Conservation (phyloP, 2,329 filamentous ascomycete genomes). For the Colletotrichum chrysophilum region DNA sequence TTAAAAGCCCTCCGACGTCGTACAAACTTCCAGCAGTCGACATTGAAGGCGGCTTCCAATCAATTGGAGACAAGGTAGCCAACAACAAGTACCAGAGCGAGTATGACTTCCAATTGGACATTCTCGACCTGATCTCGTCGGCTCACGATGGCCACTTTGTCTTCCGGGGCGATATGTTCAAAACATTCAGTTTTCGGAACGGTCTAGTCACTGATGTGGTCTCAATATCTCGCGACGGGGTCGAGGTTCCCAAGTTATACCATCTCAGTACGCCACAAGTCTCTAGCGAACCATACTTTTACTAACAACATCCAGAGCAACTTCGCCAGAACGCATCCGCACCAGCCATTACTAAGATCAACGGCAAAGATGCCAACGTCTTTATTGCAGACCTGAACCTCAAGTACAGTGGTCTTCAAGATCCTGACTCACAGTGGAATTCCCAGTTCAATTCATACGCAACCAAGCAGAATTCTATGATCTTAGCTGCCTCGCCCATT, state of each 20-base stretch:
- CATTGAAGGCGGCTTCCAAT: constrained; percentile 48
- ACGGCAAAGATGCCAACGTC: constrained; percentile 56
- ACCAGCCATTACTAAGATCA: constrained; percentile 58
- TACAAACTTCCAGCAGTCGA: constrained; percentile 57
- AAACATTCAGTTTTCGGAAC: constrained; percentile 51
- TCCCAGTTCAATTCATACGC: constrained; percentile 32
- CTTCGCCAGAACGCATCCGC: constrained; percentile 10
- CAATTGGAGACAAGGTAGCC: constrained; percentile 46
- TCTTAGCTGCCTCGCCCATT: constrained; percentile 27
- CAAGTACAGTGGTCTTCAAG: constrained; percentile 53
- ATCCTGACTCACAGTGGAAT: constrained; percentile 61
- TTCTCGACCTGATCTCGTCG: constrained; percentile 53
- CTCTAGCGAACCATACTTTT: constrained; percentile 2
- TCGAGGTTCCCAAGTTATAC: constrained; percentile 62
- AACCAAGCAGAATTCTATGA: constrained; percentile 21
- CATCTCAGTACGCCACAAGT: constrained; percentile 43
- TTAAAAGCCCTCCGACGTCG: constrained; percentile 54
- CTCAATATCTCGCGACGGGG: constrained; percentile 65
- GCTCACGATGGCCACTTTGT: constrained; percentile 71
- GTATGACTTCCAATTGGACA: constrained; percentile 58
- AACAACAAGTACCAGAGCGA: constrained; percentile 53
- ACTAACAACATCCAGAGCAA: constrained; percentile 13
- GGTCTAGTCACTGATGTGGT: constrained; percentile 47
- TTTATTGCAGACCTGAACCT: constrained; percentile 53
- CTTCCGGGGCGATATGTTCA: constrained; percentile 58